Evolutionary conservation across 1,284 basidiomycete genomes (phyloP).

Genomic region (Microbotryum scabiosae): DNA sequence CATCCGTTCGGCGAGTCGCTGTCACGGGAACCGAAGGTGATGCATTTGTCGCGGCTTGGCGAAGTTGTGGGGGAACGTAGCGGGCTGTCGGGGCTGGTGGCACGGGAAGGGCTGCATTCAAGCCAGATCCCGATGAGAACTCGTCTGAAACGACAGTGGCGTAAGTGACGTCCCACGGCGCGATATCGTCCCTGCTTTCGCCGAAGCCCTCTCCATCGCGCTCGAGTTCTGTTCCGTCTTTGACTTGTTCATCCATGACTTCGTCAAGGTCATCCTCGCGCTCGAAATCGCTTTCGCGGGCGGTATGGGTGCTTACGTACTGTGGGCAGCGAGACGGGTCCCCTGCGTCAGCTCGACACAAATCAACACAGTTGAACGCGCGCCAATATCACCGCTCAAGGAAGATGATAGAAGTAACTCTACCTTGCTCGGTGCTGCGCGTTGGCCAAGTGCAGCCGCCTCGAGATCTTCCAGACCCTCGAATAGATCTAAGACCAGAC

Average conservation of each 20-base stretch:
- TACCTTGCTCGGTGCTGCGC: slow-evolving; percentile 29
- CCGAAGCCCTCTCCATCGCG: slow-evolving; percentile 17
- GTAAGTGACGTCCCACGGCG: slow-evolving; percentile 33
- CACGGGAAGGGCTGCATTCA: not conserved
- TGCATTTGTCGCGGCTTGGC: slow-evolving; percentile 38
- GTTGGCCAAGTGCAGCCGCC: slow-evolving; percentile 37
- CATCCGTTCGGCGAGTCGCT: not conserved
- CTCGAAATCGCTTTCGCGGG: slow-evolving; percentile 1
- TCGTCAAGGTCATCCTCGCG: slow-evolving; percentile 29
- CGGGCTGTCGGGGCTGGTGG: slow-evolving; percentile 34
- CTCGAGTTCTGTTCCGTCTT: slow-evolving; percentile 4
- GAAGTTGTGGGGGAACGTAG: slow-evolving; percentile 48
- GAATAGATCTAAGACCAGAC: slow-evolving; percentile 22
- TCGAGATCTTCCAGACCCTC: slow-evolving; percentile 51
- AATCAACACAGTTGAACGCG: not conserved
- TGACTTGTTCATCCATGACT: slow-evolving; percentile 23
- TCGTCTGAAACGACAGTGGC: not conserved
- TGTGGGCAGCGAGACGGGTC: too few species aligned
- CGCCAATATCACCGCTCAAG: slow-evolving; percentile 6
- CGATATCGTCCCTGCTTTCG: slow-evolving; percentile 22
- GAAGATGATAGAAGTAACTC: slow-evolving; percentile 11
- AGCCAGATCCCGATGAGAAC: too few species aligned
- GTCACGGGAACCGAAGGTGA: not conserved
- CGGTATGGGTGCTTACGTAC: too few species aligned
- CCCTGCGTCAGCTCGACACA: too few species aligned